These are phyloP conservation scores for Backusella morwellensis DNA, from an alignment of 192 early-diverging fungal species.

Conservation along the genomic window DNA sequence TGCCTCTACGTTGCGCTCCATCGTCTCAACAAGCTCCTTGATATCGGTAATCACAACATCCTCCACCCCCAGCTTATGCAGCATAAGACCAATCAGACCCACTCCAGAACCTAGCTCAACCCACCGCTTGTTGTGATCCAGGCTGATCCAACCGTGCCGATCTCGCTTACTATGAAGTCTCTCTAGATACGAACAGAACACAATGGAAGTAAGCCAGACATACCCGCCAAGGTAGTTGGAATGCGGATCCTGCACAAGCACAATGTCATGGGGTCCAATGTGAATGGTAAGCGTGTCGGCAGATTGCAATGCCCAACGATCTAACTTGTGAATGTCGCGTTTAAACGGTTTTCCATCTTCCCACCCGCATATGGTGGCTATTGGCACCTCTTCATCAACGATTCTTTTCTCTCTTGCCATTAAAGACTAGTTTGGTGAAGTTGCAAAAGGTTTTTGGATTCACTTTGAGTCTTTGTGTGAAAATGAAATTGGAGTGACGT, in stretches of 20 bases:
- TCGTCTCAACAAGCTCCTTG: slow-evolving; percentile 26
- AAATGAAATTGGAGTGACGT: too few relatives aligned
- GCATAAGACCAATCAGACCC: slow-evolving; percentile 38
- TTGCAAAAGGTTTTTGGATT: too few relatives aligned
- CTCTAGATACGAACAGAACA: slow-evolving; percentile 35
- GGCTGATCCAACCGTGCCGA: slow-evolving; percentile 22
- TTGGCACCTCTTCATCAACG: slow-evolving; percentile 15
- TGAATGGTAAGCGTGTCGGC: slow-evolving; percentile 36
- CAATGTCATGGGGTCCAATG: slow-evolving; percentile 30
- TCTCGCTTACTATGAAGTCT: slow-evolving; percentile 10
- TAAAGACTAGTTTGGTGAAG: too few relatives aligned
- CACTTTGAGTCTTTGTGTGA: too few relatives aligned
- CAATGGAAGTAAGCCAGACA: slow-evolving; percentile 38
- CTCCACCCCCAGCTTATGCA: slow-evolving; percentile 31
- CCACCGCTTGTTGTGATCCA: slow-evolving; percentile 30
- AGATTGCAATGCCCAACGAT: slow-evolving; percentile 39
- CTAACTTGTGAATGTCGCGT: slow-evolving; percentile 22
- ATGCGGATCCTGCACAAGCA: slow-evolving; percentile 39
- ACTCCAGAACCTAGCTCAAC: slow-evolving; percentile 43
- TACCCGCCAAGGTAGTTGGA: slow-evolving; percentile 40
- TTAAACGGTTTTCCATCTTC: slow-evolving; percentile 31
- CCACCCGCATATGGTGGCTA: slow-evolving; percentile 39
- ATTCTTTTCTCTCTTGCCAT: neutral
- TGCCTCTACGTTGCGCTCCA: slow-evolving; percentile 35
- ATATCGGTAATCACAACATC: slow-evolving; percentile 37